Conservation (phyloP, 2,329 filamentous ascomycete genomes). For the Fusarium camptoceras region DNA sequence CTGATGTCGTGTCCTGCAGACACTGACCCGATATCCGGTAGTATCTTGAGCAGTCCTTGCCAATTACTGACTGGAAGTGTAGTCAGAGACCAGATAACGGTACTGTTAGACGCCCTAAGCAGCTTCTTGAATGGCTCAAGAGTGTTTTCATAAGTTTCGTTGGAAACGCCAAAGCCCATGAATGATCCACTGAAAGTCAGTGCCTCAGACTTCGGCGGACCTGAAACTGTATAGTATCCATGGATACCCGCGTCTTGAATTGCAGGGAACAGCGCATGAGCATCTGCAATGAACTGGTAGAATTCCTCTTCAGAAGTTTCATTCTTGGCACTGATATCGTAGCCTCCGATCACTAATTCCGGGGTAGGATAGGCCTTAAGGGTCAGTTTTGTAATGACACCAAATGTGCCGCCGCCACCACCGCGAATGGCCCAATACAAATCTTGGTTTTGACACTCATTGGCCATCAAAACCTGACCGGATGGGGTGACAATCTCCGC, state of each 20-base stretch:
- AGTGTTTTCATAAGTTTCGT: background rate
- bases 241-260: background rate
- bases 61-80: background rate
- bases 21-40: background rate
- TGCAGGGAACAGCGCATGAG: background rate
- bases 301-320: rapidly evolving
- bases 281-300: background rate
- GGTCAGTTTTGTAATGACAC: conserved; percentile 1
- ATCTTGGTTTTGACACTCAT: background rate
- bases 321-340: background rate
- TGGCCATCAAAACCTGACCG: background rate
- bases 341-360: background rate
- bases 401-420: conserved; percentile 4
- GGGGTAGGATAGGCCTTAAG: background rate
- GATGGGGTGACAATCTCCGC: background rate
- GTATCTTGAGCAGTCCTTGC: background rate
- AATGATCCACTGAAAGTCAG: background rate
- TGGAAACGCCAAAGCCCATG: background rate
- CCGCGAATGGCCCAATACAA: conserved; percentile 4
- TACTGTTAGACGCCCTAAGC: background rate
- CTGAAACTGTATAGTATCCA: background rate
- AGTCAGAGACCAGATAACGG: background rate
- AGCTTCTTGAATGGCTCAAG: background rate
- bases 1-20: background rate
- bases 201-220: background rate